These are phyloP conservation scores for Scheffersomyces stambukii DNA, from an alignment of 1,139 yeast species.

Conservation along the genomic window DNA sequence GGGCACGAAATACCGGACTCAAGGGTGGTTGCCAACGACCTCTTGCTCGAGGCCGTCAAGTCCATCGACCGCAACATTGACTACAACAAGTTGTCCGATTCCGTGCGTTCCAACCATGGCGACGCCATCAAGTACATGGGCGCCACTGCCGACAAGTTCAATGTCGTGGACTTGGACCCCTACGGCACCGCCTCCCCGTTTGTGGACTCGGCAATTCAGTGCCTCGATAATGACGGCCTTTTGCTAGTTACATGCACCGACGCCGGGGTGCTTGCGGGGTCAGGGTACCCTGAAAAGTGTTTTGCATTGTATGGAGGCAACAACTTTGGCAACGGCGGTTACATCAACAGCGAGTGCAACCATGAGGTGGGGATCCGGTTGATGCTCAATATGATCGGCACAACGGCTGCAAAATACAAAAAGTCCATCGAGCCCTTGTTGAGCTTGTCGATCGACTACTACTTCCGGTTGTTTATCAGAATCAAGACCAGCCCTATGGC, in stretches of 20 bases:
- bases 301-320: slow-evolving; percentile 84
- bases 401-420: slow-evolving; percentile 86
- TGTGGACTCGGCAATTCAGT: slow-evolving; percentile 82
- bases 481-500: slow-evolving; percentile 73
- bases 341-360: slow-evolving; percentile 73
- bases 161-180: slow-evolving; percentile 91
- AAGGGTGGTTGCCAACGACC: slow-evolving; percentile 81
- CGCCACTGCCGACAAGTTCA: slow-evolving; percentile 45
- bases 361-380: slow-evolving; percentile 92
- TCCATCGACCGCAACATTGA: slow-evolving; percentile 69
- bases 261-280: slow-evolving; percentile 91
- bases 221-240: slow-evolving; percentile 77
- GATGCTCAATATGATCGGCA: slow-evolving; percentile 70
- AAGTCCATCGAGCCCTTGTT: slow-evolving; percentile 82
- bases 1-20: slow-evolving; percentile 81
- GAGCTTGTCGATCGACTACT: slow-evolving; percentile 84
- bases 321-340: slow-evolving; percentile 67
- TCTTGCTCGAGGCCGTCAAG: slow-evolving; percentile 81
- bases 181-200: slow-evolving; percentile 97
- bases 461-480: slow-evolving; percentile 78
- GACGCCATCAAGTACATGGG: slow-evolving; percentile 84
- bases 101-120: slow-evolving; percentile 66
- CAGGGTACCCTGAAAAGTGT: slow-evolving; percentile 95
- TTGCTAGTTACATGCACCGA: slow-evolving; percentile 93
- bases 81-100: slow-evolving; percentile 52